Base-by-base conservation (phyloP, 345 rosid genomes). In the Salix arbutifolia region DNA sequence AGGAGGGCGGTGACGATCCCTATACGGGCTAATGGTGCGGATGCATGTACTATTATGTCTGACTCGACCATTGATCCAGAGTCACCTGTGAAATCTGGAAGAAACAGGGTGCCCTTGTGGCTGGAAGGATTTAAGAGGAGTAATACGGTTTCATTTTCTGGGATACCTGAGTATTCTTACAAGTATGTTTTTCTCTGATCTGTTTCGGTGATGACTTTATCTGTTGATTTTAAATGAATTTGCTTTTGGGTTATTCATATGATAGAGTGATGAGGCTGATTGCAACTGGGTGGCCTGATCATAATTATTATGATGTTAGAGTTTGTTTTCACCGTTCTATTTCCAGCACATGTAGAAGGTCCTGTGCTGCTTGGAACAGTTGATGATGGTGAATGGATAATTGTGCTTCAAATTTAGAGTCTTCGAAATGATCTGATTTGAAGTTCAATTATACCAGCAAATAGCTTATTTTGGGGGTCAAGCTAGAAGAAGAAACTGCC, bases 111-210 rank as follows among this genome's bases (percentile, higher is more conserved):
- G 88, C 84, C 92, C 79, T 5, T 84, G 76, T 94, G 98, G 97
- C 87, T 92, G 75, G 97, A 93, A 17, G 94, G 94, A 14, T 89
- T 92, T 77, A 90, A 71, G 88, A 90, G 75, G 86, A 90, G 83
- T 69, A 85, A 75, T 72, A 82, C 81, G 19, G 86, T 91, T 69
- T 84, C 97, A 60, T 81, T 88, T 25, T 96, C 99, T 79, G 99
- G 99, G 80, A 92, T 96, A 83, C 97, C 92, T 0, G 98, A 90
- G 82, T 94, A 94, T 81, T 88, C 96, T 80, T 96, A 89, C 87
- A 96, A 87, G 99, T 96, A 88, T 72, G 89, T 72, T 65, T 78
- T 75, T 68, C 73, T 60, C 65, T 44, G 56, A 76, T 44, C 72
- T 31, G 4, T 72, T 8, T 8, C 25, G 0, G 14, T 21, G 31